These are phyloP conservation scores for Diaporthe sp. DNA, from an alignment of 2,329 filamentous ascomycete species.

Conservation along the genomic window DNA sequence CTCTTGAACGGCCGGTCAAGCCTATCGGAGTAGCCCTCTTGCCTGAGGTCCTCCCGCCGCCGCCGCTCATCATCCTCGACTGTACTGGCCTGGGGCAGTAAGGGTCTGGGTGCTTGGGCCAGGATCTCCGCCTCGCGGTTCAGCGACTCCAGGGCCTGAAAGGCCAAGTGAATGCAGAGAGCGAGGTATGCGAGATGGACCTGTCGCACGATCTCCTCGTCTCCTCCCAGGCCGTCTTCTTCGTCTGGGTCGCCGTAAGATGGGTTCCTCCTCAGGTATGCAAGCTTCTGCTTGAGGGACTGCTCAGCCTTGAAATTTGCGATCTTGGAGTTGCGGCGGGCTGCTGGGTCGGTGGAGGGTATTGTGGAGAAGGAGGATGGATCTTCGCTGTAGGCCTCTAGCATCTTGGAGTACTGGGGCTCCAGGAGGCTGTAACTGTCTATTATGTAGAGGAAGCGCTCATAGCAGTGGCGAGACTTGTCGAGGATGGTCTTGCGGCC, in stretches of 20 bases:
- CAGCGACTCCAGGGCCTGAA: slow-evolving; percentile 88
- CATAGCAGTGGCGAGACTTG: slow-evolving; percentile 76
- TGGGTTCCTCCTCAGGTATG: slow-evolving; percentile 59
- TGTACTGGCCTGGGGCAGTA: slow-evolving; percentile 53
- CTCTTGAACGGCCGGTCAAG: slow-evolving; percentile 74
- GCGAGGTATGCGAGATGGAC: slow-evolving; percentile 81
- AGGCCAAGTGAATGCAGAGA: slow-evolving; percentile 81
- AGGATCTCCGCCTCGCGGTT: slow-evolving; percentile 88
- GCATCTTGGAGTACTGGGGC: slow-evolving; percentile 72
- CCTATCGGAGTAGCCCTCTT: slow-evolving; percentile 71
- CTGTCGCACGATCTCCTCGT: slow-evolving; percentile 86
- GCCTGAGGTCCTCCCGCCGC: slow-evolving; percentile 41
- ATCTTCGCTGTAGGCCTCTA: slow-evolving; percentile 78
- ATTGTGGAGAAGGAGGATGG: slow-evolving; percentile 79
- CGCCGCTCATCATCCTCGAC: slow-evolving; percentile 59
- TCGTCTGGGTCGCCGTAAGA: slow-evolving; percentile 63
- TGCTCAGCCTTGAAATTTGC: slow-evolving; percentile 87
- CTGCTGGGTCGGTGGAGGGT: slow-evolving; percentile 68
- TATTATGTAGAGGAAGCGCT: slow-evolving; percentile 79
- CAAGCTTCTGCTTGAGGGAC: slow-evolving; percentile 83
- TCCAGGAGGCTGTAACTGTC: slow-evolving; percentile 83
- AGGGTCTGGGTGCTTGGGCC: slow-evolving; percentile 73
- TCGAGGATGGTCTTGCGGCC: slow-evolving; percentile 73
- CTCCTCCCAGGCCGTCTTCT: slow-evolving; percentile 73
- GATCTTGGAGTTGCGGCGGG: slow-evolving; percentile 85